Percentiles rank a stretch among this genome's conserved stretches.
These are phyloP conservation scores for Pythium aphanidermatum DNA, from an alignment of 352 stramenopile species.

Conservation along the genomic window DNA sequence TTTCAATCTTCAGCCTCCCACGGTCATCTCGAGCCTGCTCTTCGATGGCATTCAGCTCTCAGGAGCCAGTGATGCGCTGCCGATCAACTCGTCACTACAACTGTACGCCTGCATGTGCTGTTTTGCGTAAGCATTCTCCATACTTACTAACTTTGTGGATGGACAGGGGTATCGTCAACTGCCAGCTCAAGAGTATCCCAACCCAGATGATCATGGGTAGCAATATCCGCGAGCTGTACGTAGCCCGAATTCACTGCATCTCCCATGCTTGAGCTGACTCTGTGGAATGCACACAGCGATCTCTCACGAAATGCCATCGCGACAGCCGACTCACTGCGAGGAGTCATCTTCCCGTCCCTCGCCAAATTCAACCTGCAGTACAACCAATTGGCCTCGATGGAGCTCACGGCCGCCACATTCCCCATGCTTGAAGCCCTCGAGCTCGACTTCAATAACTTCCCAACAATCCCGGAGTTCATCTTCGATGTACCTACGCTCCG, in stretches of 20 bases:
- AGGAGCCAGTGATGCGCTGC: conserved; percentile 41
- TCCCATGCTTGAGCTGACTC: background rate
- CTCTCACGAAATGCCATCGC: conserved; percentile 15
- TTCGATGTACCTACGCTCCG: conserved; percentile 51
- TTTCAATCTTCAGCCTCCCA: conserved; percentile 51
- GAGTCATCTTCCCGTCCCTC: conserved; percentile 11
- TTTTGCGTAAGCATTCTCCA: background rate
- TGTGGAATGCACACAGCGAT: conserved; percentile 4
- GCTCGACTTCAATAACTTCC: conserved; percentile 44
- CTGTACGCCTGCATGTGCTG: conserved; percentile 27
- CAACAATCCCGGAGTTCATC: conserved; percentile 36
- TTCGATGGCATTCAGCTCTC: conserved; percentile 42
- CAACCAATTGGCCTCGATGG: conserved; percentile 15
- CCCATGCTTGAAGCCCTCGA: conserved; percentile 5
- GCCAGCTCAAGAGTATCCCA: conserved; percentile 54
- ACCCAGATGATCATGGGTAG: conserved; percentile 35
- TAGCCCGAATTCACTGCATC: background rate
- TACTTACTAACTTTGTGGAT: background rate
- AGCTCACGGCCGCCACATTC: conserved; percentile 11
- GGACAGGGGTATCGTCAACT: conserved; percentile 49
- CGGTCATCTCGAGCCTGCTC: conserved; percentile 37
- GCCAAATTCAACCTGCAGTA: conserved; percentile 8
- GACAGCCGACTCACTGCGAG: background rate
- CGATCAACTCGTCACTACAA: conserved; percentile 41
- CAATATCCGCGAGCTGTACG: conserved; percentile 50